A percentile compares a stretch with the other conserved stretches of the same genome.
Conservation (phyloP, 768 basidiomycete species). For the Hygrocybe coccinea region DNA sequence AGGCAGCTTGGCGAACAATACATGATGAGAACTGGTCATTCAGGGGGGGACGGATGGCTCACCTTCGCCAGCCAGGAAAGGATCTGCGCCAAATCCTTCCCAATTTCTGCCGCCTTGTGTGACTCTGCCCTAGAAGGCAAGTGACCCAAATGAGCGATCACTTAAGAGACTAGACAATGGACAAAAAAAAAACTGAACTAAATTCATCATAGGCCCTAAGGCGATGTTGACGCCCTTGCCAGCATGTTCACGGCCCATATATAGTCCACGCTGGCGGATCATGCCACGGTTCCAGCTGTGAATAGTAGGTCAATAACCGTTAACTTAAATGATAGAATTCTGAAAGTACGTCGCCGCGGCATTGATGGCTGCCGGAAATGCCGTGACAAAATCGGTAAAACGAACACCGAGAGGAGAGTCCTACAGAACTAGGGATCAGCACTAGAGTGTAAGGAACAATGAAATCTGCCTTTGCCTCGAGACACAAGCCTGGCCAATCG, state of each 20-base stretch:
- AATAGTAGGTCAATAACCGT: slow-evolving; percentile 1
- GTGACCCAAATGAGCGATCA: not conserved
- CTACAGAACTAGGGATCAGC: slow-evolving; percentile 23
- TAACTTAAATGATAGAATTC: not conserved
- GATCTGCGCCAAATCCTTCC: slow-evolving; percentile 95
- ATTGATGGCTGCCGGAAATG: slow-evolving; percentile 83
- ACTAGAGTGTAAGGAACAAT: slow-evolving; percentile 37
- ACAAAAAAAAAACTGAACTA: slow-evolving; percentile 49
- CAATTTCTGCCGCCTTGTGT: slow-evolving; percentile 83
- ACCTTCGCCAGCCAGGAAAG: slow-evolving; percentile 72
- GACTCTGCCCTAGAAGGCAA: slow-evolving; percentile 24
- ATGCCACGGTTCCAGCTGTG: slow-evolving; percentile 69
- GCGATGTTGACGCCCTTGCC: slow-evolving; percentile 82
- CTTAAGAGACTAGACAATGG: not conserved
- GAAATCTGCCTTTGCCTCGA: slow-evolving; percentile 43
- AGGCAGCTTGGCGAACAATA: slow-evolving; percentile 34
- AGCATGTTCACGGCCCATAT: slow-evolving; percentile 78
- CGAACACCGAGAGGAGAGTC: slow-evolving; percentile 80
- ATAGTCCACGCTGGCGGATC: slow-evolving; percentile 68
- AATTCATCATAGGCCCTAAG: slow-evolving; percentile 82
- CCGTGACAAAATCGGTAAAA: slow-evolving; percentile 63
- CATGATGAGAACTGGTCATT: not conserved
- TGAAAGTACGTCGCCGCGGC: slow-evolving; percentile 67
- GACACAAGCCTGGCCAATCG: slow-evolving; percentile 64
- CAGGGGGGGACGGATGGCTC: not conserved